These are phyloP conservation scores for Phanerodontia chrysosporium DNA, from an alignment of 768 basidiomycete species.

Conservation along the genomic window DNA sequence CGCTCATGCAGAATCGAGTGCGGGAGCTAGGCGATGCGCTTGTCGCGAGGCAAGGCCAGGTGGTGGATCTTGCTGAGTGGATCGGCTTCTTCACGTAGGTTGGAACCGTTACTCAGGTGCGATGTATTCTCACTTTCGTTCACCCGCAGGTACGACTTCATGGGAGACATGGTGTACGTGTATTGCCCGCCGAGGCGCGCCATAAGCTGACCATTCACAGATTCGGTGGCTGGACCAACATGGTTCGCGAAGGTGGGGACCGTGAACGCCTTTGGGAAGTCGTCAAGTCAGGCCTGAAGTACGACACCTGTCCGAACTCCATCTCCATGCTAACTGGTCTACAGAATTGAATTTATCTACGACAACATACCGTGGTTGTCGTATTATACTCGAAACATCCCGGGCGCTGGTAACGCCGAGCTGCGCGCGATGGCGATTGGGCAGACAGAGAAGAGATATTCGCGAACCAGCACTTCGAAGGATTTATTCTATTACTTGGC, in stretches of 20 bases:
- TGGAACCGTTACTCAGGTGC: neutral
- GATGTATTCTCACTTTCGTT: neutral
- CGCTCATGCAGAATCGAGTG: slow-evolving; percentile 29
- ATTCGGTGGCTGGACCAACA: neutral
- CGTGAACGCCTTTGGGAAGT: neutral
- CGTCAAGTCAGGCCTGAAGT: neutral
- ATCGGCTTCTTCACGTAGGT: slow-evolving; percentile 35
- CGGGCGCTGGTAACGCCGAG: neutral
- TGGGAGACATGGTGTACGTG: slow-evolving; percentile 38
- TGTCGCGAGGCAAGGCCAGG: slow-evolving; percentile 9
- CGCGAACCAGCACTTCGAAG: slow-evolving; percentile 32
- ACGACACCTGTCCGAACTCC: too few species aligned
- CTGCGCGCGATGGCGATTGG: neutral
- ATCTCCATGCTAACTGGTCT: too few species aligned
- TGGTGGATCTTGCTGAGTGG: slow-evolving; percentile 30
- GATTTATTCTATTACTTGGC: slow-evolving; percentile 44
- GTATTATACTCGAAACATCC: neutral
- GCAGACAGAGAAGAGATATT: slow-evolving; percentile 1
- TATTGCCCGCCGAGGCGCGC: too few species aligned
- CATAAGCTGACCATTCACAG: too few species aligned
- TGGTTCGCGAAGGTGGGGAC: neutral
- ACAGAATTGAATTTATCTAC: neutral
- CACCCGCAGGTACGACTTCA: slow-evolving; percentile 24
- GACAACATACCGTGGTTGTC: slow-evolving; percentile 8
- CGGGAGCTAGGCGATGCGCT: neutral